phyloP scores from a whole-genome alignment of 2,329 filamentous ascomycete genomes.

The Xylaria sp. region DNA sequence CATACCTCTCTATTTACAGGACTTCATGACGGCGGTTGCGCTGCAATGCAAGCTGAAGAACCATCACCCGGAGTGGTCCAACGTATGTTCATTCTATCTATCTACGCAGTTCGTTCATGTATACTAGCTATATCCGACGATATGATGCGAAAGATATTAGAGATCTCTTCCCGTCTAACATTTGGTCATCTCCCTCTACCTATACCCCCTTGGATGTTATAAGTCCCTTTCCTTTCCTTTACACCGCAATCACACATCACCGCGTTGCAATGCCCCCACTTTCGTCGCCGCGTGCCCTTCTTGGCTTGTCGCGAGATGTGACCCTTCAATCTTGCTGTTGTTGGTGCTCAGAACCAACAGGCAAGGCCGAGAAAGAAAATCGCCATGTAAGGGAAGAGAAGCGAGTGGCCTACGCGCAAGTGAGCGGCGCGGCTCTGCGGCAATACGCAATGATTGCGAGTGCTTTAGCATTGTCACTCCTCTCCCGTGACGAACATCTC shows the following conservation, averaged over 20 bases:
- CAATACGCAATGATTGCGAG: not conserved
- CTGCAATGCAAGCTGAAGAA: constrained; percentile 74
- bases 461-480: not conserved
- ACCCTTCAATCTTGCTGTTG: not conserved
- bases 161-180: not conserved
- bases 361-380: not conserved
- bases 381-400: not conserved
- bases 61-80: constrained; percentile 82
- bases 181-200: not conserved
- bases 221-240: not conserved
- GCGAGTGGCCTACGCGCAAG: not conserved
- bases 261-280: constrained; percentile 7
- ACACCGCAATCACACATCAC: constrained; percentile 9
- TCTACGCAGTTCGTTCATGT: not conserved
- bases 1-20: constrained; percentile 55
- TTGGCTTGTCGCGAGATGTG: constrained; percentile 12
- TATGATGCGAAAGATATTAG: constrained; percentile 27
- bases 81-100: constrained; percentile 59
- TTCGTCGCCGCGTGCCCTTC: not conserved
- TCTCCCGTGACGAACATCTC: not conserved
- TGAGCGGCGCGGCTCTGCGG: constrained; percentile 2
- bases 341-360: not conserved
- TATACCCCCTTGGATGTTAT: not conserved
- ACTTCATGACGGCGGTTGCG: constrained; percentile 80
- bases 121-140: constrained; percentile 21